Conservation (phyloP, 371 early-diverging fungal genomes). For the Hamiltosporidium tvaerminnensis region DNA sequence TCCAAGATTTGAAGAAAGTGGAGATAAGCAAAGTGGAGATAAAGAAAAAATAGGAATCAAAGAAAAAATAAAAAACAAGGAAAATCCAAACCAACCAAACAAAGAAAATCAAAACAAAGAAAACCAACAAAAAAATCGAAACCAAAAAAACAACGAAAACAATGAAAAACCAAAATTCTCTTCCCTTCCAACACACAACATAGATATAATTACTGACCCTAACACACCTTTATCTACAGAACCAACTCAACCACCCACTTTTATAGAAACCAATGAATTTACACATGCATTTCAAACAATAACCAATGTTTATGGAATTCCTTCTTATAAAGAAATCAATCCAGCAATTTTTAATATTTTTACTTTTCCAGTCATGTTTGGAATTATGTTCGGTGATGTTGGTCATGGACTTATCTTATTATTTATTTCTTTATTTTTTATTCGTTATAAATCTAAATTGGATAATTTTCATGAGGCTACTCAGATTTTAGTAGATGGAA, state of each 20-base stretch:
- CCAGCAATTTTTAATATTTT: slow-evolving; percentile 88
- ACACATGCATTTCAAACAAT: slow-evolving; percentile 84
- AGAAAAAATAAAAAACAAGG: no score
- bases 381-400: slow-evolving; percentile 98
- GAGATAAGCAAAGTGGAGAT: no score
- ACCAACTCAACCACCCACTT: slow-evolving; percentile 65
- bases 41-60: no score
- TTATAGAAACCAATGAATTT: slow-evolving; percentile 77
- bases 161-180: no score
- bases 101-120: no score
- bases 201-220: no score
- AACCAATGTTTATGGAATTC: slow-evolving; percentile 90
- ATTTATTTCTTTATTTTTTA: slow-evolving; percentile 23
- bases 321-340: slow-evolving; percentile 94
- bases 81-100: no score
- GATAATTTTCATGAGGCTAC: slow-evolving; percentile 61
- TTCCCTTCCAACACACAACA: no score
- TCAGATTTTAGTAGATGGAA: slow-evolving; percentile 72
- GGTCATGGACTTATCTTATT: slow-evolving; percentile 82
- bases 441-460: slow-evolving; percentile 51
- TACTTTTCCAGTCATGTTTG: slow-evolving; percentile 95
- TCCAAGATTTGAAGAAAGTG: no score
- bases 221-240: background rate
- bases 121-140: no score
- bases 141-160: no score